Conservation (phyloP, 2,329 filamentous ascomycete species). For the Zalaria sp. region DNA sequence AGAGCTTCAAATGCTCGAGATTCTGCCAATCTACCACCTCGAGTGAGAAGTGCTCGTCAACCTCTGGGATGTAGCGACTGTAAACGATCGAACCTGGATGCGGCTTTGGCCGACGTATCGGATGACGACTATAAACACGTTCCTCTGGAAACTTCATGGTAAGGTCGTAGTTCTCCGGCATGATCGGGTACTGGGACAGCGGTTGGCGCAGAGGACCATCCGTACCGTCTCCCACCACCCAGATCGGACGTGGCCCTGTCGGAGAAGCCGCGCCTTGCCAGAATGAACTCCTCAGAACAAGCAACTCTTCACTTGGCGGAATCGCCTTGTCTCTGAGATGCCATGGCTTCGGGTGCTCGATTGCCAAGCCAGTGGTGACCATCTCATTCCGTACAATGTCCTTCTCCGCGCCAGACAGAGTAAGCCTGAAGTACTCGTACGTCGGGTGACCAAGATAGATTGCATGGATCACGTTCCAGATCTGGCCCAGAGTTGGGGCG, state of each 20-base stretch:
- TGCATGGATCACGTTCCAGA: conserved; percentile 34
- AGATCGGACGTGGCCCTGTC: conserved; percentile 26
- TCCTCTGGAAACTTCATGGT: conserved; percentile 33
- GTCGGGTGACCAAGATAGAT: conserved; percentile 29
- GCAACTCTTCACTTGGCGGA: conserved; percentile 25
- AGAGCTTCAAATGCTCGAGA: conserved; percentile 50
- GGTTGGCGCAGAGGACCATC: conserved; percentile 8
- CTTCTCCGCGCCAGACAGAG: conserved; percentile 22
- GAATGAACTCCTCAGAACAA: conserved; percentile 36
- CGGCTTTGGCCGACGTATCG: conserved; percentile 58
- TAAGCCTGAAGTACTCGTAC: conserved; percentile 30
- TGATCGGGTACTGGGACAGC: conserved; percentile 23
- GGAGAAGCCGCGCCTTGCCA: conserved; percentile 31
- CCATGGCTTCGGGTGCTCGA: conserved; percentile 25
- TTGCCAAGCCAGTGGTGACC: conserved; percentile 27
- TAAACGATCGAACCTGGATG: conserved; percentile 57
- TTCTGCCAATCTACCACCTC: conserved; percentile 56
- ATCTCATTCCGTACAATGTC: conserved; percentile 25
- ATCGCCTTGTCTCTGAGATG: conserved; percentile 11
- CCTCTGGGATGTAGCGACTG: conserved; percentile 63
- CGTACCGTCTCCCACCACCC: conserved; percentile 11
- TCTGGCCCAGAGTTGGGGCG: conserved; percentile 28
- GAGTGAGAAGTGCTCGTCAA: conserved; percentile 65
- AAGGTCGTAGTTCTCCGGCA: conserved; percentile 29
- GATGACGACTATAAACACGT: conserved; percentile 50